Evolutionary conservation across 371 early-diverging fungal genomes (phyloP).

Genomic region (Saksenaea oblongispora): DNA sequence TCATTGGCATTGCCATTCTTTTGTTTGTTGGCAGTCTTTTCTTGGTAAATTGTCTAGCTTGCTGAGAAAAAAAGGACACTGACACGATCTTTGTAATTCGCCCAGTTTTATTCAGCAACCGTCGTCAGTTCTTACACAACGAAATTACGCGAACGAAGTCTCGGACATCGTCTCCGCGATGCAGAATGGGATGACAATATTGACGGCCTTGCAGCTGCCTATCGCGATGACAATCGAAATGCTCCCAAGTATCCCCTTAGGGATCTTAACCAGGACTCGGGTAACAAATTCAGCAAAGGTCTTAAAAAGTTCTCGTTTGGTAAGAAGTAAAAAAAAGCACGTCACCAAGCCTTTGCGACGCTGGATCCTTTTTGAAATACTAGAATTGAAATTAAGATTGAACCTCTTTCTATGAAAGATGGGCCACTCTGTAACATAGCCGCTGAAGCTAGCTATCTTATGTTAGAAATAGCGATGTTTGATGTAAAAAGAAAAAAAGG

Average conservation of each 20-base stretch:
- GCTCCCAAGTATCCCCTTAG: conserved; percentile 45
- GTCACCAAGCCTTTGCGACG: background rate
- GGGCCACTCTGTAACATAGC: too few relatives aligned
- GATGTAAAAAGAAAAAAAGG: too few relatives aligned
- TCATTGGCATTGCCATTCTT: conserved; percentile 44
- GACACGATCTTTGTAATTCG: background rate
- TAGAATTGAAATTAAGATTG: background rate
- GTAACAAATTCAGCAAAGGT: conserved; percentile 25
- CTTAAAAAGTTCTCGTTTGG: conserved; percentile 30
- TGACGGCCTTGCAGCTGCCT: conserved; percentile 38
- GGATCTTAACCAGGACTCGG: conserved; percentile 23
- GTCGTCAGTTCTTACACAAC: conserved; percentile 38
- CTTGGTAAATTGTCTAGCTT: conserved; percentile 26
- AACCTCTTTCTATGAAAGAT: background rate
- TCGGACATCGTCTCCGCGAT: conserved; percentile 53
- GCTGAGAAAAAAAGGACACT: too few relatives aligned
- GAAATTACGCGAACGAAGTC: conserved; percentile 40
- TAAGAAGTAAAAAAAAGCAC: conserved; percentile 10
- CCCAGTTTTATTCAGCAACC: conserved; percentile 43
- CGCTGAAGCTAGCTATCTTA: too few relatives aligned
- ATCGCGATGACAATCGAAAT: conserved; percentile 39
- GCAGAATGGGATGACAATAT: conserved; percentile 51
- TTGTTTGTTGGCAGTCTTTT: conserved; percentile 43
- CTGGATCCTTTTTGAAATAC: background rate
- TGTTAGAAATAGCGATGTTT: too few relatives aligned